Conservation (phyloP, 2,329 filamentous ascomycete species). For the Daldinia sp. region DNA sequence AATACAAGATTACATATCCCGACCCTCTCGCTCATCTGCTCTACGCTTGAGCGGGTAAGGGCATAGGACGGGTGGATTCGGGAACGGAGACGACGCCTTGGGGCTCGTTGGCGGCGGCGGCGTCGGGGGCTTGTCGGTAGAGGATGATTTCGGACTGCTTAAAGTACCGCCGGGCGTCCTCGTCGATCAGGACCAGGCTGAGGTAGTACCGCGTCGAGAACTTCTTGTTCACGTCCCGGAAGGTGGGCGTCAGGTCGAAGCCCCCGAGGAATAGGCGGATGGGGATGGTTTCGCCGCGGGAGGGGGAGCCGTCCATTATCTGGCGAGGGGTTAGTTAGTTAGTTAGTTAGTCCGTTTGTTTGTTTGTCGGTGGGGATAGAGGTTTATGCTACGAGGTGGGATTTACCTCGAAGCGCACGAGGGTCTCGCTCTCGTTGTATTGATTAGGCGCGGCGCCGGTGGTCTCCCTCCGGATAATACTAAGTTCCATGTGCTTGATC, state of each 20-base stretch:
- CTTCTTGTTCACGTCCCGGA: constrained; percentile 99
- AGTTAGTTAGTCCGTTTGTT: background rate
- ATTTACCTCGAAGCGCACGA: constrained; percentile 90
- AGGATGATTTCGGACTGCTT: constrained; percentile 99
- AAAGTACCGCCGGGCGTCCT: constrained; percentile 97
- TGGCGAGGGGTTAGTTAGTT: constrained; percentile 45
- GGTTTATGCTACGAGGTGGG: background rate
- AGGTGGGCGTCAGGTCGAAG: constrained; percentile 96
- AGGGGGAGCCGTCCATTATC: constrained; percentile 99
- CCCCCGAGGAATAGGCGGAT: constrained; percentile 96
- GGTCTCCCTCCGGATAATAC: constrained; percentile 95
- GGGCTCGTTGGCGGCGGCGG: constrained; percentile 55
- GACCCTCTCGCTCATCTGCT: background rate
- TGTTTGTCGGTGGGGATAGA: background rate
- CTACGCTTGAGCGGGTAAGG: constrained; percentile 40
- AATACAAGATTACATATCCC: background rate
- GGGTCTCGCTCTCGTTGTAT: constrained; percentile 98
- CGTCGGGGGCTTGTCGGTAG: constrained; percentile 77
- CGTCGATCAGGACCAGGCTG: constrained; percentile 93
- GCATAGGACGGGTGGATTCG: constrained; percentile 39
- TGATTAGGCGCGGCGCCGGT: constrained; percentile 97
- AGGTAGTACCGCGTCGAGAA: constrained; percentile 98
- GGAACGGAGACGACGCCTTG: constrained; percentile 56
- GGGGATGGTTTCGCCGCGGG: constrained; percentile 91
- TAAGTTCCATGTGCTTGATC: constrained; percentile 99